Evolutionary conservation across 306 rosid genomes (phyloP), one percentile per base, ranked within the genome.

Genomic region (Cicer bijugum): DNA sequence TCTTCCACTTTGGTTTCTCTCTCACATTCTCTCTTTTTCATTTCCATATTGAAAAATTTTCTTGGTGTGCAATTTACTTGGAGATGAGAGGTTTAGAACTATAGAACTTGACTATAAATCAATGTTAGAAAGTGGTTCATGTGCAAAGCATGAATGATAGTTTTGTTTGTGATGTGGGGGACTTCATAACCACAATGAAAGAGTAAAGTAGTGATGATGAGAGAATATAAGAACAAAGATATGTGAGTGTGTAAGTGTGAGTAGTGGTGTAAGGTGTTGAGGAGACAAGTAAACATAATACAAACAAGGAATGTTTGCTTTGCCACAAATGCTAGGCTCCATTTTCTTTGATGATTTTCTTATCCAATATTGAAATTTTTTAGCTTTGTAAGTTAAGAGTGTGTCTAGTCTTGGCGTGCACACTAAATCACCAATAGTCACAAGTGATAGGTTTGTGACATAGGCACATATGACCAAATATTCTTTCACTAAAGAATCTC

Each of bases 211-310:
- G 86, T 85, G 81, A 78, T 85, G 82, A 82, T 81, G 83, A 52
- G 84, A 75, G 79, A 37, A 71, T 63, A 38, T 80, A 76, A 55
- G 74, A 67, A 40, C 11, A 3, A 73, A 57, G 65, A 75, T 66
- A 80, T 84, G 76, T 7, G 46, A 82, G 70, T 57, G 33, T 16
- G 53, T 65, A 53, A 65, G 5, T 35, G 67, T 37, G 46, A 82
- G 70, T 57, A 82, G 70, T 57, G 82, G 82, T 82, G 85, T 77
- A 77, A 60, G 87, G 40, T 84, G 72, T 28, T 51, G 78, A 79
- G 96, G 86, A 84, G 96, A 91, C 98, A 91, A 84, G 74, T 39
- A 84, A 82, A 93, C 97, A 88, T 55, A 75, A 51, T 48, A 46
- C 39, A 42, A 33, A 72, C 62, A 88, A 79, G 61, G 78, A 81